Percentiles rank a stretch among this genome's conserved stretches.
Conservation (phyloP, 1,284 basidiomycete genomes). For the Trametes versicolor region DNA sequence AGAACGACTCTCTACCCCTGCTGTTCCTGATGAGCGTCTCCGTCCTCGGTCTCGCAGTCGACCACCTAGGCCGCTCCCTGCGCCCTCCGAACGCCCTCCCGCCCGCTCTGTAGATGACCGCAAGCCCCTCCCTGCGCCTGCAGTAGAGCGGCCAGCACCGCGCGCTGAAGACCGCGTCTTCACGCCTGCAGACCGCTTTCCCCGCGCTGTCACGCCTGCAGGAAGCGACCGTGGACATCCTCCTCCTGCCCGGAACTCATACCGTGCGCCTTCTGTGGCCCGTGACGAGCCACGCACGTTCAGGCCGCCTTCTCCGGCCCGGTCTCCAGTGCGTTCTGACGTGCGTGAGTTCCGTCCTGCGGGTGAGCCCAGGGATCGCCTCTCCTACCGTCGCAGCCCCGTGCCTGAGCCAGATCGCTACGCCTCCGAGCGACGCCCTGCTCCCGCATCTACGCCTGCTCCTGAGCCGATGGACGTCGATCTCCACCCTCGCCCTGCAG, state of each 20-base stretch:
- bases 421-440: constrained; percentile 33
- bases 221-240: constrained; percentile 32
- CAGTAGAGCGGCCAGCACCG: constrained; percentile 21
- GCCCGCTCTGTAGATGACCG: constrained; percentile 36
- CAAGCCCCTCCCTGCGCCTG: constrained; percentile 29
- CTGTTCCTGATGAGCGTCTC: constrained; percentile 32
- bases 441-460: constrained; percentile 11
- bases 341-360: constrained; percentile 35
- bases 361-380: constrained; percentile 34
- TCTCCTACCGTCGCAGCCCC: constrained; percentile 29
- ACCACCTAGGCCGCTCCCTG: constrained; percentile 30
- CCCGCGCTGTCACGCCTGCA: constrained; percentile 31
- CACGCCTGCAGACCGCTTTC: constrained; percentile 33
- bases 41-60: constrained; percentile 31
- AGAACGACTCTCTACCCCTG: constrained; percentile 38
- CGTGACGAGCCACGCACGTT: constrained; percentile 42
- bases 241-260: constrained; percentile 29
- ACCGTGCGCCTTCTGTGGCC: constrained; percentile 39
- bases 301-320: constrained; percentile 38
- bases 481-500: constrained; percentile 32
- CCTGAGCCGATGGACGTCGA: constrained; percentile 41
- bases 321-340: constrained; percentile 38
- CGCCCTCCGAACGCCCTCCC: constrained; percentile 26
- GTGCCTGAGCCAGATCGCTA: constrained; percentile 36
- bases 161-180: constrained; percentile 39